A percentile compares a stretch with the other conserved stretches of the same genome.
These are phyloP conservation scores for Hypoxylon fuscum DNA, from an alignment of 495 filamentous ascomycete genomes.

Conservation along the genomic window DNA sequence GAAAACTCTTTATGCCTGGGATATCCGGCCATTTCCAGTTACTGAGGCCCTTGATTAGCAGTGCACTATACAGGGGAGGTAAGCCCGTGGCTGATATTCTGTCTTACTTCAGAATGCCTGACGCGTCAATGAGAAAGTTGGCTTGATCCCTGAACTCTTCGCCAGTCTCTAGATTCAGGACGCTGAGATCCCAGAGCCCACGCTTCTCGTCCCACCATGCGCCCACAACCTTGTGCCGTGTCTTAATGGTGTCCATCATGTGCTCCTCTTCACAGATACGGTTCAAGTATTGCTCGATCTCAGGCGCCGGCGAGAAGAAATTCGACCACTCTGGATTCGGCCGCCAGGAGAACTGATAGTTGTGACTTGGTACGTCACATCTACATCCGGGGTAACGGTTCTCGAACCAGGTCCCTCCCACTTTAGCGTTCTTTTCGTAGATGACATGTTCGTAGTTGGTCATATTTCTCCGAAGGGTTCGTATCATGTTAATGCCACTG, in stretches of 20 bases:
- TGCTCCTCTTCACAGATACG: slow-evolving; percentile 63
- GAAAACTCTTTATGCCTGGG: slow-evolving; percentile 55
- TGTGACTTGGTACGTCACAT: slow-evolving; percentile 65
- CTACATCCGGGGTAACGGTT: slow-evolving; percentile 65
- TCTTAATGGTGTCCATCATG: slow-evolving; percentile 61
- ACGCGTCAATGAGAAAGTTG: slow-evolving; percentile 66
- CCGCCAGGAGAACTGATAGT: slow-evolving; percentile 66
- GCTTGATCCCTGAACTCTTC: slow-evolving; percentile 57
- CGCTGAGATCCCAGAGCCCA: slow-evolving; percentile 60
- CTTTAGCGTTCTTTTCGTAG: slow-evolving; percentile 81
- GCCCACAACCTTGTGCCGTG: slow-evolving; percentile 48
- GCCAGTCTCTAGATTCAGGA: slow-evolving; percentile 57
- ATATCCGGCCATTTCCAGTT: slow-evolving; percentile 71
- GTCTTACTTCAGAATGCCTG: slow-evolving; percentile 66
- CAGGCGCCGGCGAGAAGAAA: slow-evolving; percentile 64
- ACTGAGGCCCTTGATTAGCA: slow-evolving; percentile 50
- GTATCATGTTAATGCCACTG: slow-evolving; percentile 58
- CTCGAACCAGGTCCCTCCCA: slow-evolving; percentile 69
- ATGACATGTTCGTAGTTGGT: slow-evolving; percentile 65
- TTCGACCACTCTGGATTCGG: slow-evolving; percentile 66
- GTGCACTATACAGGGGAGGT: not conserved
- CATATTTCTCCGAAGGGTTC: slow-evolving; percentile 53
- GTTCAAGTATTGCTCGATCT: slow-evolving; percentile 68
- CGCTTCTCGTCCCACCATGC: slow-evolving; percentile 54
- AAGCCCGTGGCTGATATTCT: not conserved